These are phyloP conservation scores for Tetrahymena thermophila DNA, from an alignment of 73 alveolate genomes.

Conservation along the genomic window DNA sequence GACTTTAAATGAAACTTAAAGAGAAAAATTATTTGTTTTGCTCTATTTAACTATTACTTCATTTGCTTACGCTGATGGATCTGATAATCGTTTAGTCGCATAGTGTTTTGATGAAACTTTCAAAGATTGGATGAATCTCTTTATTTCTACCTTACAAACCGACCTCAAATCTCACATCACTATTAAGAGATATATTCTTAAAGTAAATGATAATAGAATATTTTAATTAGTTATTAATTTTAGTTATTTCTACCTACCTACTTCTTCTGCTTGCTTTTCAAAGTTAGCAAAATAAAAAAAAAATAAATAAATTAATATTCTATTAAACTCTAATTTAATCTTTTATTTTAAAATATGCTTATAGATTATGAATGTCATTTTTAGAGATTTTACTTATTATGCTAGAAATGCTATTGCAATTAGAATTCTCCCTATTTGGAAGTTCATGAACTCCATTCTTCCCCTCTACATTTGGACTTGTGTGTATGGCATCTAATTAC, in stretches of 20 bases:
- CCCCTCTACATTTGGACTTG: conserved; percentile 16
- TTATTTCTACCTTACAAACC: conserved; percentile 26
- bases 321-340: background rate
- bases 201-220: background rate
- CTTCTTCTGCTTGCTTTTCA: background rate
- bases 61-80: conserved; percentile 39
- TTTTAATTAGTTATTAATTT: no score
- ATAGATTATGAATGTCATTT: conserved; percentile 11
- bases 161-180: conserved; percentile 30
- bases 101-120: conserved; percentile 32
- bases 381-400: conserved; percentile 28
- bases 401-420: conserved; percentile 17
- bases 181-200: conserved; percentile 20
- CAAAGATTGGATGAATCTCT: conserved; percentile 32
- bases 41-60: conserved; percentile 29
- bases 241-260: background rate
- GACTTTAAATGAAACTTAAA: conserved; percentile 14
- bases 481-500: conserved; percentile 16
- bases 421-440: conserved; percentile 30
- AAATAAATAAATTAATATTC: background rate
- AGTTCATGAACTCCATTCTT: conserved; percentile 18
- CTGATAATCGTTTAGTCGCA: conserved; percentile 18
- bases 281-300: background rate
- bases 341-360: background rate
- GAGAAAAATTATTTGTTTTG: conserved; percentile 28